Conservation (phyloP, 768 basidiomycete species). For the Trametes sanguinea region DNA sequence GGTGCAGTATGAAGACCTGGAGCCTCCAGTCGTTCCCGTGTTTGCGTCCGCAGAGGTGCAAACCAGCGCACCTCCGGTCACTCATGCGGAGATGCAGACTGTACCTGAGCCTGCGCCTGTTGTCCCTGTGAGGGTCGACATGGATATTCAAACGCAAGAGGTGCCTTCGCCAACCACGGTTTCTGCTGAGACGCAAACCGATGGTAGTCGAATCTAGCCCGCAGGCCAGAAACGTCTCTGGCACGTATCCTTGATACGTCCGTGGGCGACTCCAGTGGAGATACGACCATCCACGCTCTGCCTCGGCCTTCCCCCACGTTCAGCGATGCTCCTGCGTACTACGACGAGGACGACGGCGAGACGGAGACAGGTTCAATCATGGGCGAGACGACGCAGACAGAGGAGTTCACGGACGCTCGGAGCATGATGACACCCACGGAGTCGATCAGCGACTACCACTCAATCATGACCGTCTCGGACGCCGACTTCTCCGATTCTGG, state of each 20-base stretch:
- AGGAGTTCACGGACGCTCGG: slow-evolving; percentile 79
- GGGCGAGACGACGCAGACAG: slow-evolving; percentile 60
- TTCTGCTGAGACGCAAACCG: slow-evolving; percentile 26
- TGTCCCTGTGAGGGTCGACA: slow-evolving; percentile 24
- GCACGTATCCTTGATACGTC: slow-evolving; percentile 11
- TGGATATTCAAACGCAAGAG: slow-evolving; percentile 28
- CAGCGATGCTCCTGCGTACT: slow-evolving; percentile 30
- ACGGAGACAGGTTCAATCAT: slow-evolving; percentile 59
- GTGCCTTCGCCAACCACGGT: not conserved
- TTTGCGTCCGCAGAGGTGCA: slow-evolving; percentile 28
- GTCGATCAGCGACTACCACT: slow-evolving; percentile 77
- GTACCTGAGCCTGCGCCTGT: slow-evolving; percentile 23
- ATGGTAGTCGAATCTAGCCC: slow-evolving; percentile 3
- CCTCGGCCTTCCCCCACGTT: not conserved
- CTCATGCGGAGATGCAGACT: slow-evolving; percentile 37
- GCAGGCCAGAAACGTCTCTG: not conserved
- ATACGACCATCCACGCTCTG: slow-evolving; percentile 31
- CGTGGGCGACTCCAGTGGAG: slow-evolving; percentile 33
- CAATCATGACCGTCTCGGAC: slow-evolving; percentile 68
- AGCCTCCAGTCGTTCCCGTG: slow-evolving; percentile 23
- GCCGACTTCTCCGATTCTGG: slow-evolving; percentile 62
- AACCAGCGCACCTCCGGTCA: slow-evolving; percentile 11
- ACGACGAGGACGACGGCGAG: slow-evolving; percentile 42
- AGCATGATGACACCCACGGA: slow-evolving; percentile 65
- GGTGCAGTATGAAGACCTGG: slow-evolving; percentile 47